These are phyloP conservation scores for Pythium guiyangense DNA, from an alignment of 352 stramenopile species.

Conservation along the genomic window DNA sequence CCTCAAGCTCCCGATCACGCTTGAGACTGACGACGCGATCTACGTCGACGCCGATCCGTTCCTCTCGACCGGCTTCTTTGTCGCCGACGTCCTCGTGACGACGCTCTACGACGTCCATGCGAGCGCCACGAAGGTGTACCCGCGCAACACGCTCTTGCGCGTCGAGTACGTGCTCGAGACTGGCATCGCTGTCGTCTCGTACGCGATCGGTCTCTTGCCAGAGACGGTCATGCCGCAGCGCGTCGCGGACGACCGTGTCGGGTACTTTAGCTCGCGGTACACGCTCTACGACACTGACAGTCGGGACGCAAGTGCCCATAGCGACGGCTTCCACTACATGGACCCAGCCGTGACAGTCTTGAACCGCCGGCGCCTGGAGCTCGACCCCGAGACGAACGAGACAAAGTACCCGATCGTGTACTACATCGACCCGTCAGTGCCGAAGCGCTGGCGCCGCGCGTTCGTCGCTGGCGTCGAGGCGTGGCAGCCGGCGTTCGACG, in stretches of 20 bases:
- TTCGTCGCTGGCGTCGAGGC: conserved; percentile 63
- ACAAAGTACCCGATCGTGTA: conserved; percentile 62
- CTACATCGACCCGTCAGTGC: conserved; percentile 84
- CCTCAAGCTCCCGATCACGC: conserved; percentile 46
- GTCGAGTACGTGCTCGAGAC: conserved; percentile 68
- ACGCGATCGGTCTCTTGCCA: conserved; percentile 68
- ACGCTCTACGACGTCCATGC: conserved; percentile 28
- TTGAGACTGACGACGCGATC: conserved; percentile 49
- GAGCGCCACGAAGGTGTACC: conserved; percentile 32
- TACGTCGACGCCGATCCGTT: conserved; percentile 51
- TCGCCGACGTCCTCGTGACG: conserved; percentile 40
- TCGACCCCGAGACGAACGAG: conserved; percentile 25
- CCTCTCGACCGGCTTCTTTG: conserved; percentile 72
- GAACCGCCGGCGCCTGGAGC: conserved; percentile 61
- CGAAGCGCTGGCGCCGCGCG: conserved; percentile 48
- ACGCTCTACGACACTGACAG: conserved; percentile 32
- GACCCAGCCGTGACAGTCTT: conserved; percentile 59
- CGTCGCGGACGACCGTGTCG: conserved; percentile 69
- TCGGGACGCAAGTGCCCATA: background rate
- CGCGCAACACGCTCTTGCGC: conserved; percentile 64
- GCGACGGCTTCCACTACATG: conserved; percentile 40
- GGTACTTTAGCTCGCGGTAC: conserved; percentile 74
- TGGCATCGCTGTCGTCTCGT: conserved; percentile 54
- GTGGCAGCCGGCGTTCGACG: conserved; percentile 79
- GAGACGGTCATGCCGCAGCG: conserved; percentile 47